Percentiles rank a stretch among this genome's conserved stretches.
These are phyloP conservation scores for Camelina neglecta DNA, from an alignment of 345 rosid genomes.

Conservation along the genomic window DNA sequence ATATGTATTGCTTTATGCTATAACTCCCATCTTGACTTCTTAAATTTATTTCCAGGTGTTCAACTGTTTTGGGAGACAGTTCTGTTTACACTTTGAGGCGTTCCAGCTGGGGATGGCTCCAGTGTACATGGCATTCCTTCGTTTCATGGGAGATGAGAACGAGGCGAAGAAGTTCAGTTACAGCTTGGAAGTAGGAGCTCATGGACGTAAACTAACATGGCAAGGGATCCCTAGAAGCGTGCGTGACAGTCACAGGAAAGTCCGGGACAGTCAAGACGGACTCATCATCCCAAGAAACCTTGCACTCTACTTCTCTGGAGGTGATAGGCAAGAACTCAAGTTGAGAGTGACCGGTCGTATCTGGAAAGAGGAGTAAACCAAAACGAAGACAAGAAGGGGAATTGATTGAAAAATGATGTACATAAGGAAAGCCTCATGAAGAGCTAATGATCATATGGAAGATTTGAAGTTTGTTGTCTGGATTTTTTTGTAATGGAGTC, in stretches of 20 bases:
- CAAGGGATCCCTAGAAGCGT: constrained; percentile 92
- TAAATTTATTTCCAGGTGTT: constrained; percentile 60
- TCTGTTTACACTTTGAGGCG: constrained; percentile 96
- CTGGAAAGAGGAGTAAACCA: constrained; percentile 82
- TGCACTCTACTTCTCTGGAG: constrained; percentile 89
- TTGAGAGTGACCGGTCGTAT: constrained; percentile 86
- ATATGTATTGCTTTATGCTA: background rate
- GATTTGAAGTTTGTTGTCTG: constrained; percentile 38
- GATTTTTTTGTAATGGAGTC: constrained; percentile 26
- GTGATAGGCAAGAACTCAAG: constrained; percentile 89
- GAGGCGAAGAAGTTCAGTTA: constrained; percentile 91
- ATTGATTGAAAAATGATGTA: constrained; percentile 35
- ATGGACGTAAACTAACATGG: constrained; percentile 81
- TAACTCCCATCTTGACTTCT: background rate
- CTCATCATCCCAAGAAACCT: constrained; percentile 80
- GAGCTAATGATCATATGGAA: constrained; percentile 33
- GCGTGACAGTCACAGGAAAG: constrained; percentile 89
- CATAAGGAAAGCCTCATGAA: constrained; percentile 38
- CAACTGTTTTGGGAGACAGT: constrained; percentile 87
- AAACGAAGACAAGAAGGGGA: background rate
- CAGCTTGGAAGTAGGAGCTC: constrained; percentile 86
- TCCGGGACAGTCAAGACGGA: constrained; percentile 90
- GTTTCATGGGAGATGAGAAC: constrained; percentile 94
- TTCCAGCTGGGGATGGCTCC: constrained; percentile 89
- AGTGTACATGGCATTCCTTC: constrained; percentile 92